Evolutionary conservation across 768 basidiomycete genomes (phyloP).

Genomic region (Floccularia luteovirens): DNA sequence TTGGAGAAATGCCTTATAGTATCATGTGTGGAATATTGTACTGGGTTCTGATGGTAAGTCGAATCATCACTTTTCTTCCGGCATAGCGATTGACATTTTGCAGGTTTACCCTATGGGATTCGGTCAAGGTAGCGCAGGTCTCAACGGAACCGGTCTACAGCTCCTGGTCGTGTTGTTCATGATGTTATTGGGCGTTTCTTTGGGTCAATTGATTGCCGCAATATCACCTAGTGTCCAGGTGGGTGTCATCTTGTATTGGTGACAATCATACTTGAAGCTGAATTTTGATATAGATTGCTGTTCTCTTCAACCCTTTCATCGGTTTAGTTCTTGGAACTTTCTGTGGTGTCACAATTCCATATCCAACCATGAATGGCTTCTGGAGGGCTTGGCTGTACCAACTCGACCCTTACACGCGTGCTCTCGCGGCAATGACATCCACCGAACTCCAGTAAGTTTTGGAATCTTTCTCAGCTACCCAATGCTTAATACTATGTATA

Average conservation of each 20-base stretch:
- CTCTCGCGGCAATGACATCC: constrained; percentile 64
- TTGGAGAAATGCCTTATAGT: constrained; percentile 77
- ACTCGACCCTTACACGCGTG: constrained; percentile 62
- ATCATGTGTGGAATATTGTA: constrained; percentile 65
- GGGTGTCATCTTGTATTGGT: constrained; percentile 10
- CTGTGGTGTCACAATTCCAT: constrained; percentile 78
- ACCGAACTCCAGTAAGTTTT: constrained; percentile 62
- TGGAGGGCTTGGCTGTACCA: constrained; percentile 79
- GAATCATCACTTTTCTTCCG: background rate
- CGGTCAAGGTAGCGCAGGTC: constrained; percentile 53
- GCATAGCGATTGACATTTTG: background rate
- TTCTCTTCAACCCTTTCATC: constrained; percentile 75
- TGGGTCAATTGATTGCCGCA: constrained; percentile 70
- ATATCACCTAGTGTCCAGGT: constrained; percentile 68
- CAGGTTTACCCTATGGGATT: constrained; percentile 60
- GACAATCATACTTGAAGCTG: constrained; percentile 13
- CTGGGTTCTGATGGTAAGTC: constrained; percentile 62
- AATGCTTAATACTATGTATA: constrained; percentile 3
- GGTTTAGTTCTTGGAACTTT: constrained; percentile 58
- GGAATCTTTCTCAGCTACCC: background rate
- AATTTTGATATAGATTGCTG: constrained; percentile 45
- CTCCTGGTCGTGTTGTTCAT: constrained; percentile 64
- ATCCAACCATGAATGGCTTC: constrained; percentile 52
- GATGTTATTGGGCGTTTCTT: constrained; percentile 55
- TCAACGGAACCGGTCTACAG: constrained; percentile 64